Evolutionary conservation across 2,329 filamentous ascomycete genomes (phyloP).

Genomic region (Xylaria sp.): DNA sequence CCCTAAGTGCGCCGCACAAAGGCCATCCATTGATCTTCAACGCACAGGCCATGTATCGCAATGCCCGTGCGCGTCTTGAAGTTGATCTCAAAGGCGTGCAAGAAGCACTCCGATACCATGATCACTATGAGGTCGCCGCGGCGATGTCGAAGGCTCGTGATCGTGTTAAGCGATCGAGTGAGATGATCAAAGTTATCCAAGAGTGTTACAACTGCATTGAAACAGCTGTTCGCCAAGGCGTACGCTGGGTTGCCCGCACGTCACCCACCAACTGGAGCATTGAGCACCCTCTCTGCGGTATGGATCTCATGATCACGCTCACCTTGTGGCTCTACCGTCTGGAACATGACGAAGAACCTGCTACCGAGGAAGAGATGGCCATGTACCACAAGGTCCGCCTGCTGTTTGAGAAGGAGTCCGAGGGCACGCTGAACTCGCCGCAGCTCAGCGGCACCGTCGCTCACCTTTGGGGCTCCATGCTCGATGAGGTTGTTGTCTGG

Average conservation of each 20-base stretch:
- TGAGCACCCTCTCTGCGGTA: slow-evolving; percentile 92
- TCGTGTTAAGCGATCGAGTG: slow-evolving; percentile 90
- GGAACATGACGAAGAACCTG: slow-evolving; percentile 96
- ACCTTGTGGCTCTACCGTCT: slow-evolving; percentile 98
- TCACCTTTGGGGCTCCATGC: slow-evolving; percentile 94
- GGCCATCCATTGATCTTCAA: slow-evolving; percentile 98
- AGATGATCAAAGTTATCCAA: slow-evolving; percentile 99
- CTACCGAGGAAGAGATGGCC: slow-evolving; percentile 79
- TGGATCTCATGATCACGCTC: slow-evolving; percentile 97
- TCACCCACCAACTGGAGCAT: slow-evolving; percentile 99
- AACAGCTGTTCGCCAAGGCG: slow-evolving; percentile 90
- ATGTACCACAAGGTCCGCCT: slow-evolving; percentile 94
- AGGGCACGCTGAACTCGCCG: slow-evolving; percentile 79
- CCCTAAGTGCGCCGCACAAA: slow-evolving; percentile 91
- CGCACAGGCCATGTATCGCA: slow-evolving; percentile 95
- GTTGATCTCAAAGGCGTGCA: slow-evolving; percentile 96
- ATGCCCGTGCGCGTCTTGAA: slow-evolving; percentile 87
- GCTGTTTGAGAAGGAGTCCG: slow-evolving; percentile 88
- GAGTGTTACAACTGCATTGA: slow-evolving; percentile 98
- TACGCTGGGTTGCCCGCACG: slow-evolving; percentile 97
- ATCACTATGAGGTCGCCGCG: slow-evolving; percentile 94
- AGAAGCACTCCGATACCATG: slow-evolving; percentile 95
- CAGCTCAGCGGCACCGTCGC: slow-evolving; percentile 90
- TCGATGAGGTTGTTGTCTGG: slow-evolving; percentile 98
- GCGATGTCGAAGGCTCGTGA: slow-evolving; percentile 95